Conservation (phyloP, 208 protist genomes). For the Wallacemonas sp. region DNA sequence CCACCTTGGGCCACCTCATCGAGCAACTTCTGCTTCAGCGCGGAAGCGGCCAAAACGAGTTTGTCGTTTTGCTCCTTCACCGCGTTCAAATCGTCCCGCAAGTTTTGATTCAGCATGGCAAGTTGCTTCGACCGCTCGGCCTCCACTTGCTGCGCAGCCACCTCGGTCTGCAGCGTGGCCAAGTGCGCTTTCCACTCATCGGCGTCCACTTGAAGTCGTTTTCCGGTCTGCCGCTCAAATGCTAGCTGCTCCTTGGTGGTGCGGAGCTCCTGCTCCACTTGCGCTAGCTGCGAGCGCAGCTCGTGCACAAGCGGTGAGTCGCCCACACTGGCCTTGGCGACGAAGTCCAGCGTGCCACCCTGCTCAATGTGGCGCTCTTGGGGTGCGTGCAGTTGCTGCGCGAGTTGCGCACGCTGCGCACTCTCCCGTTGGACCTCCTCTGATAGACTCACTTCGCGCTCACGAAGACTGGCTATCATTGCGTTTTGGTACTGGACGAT, state of each 20-base stretch:
- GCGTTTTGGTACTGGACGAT: constrained; percentile 71
- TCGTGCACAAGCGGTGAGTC: constrained; percentile 56
- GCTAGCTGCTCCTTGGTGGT: constrained; percentile 49
- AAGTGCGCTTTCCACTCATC: constrained; percentile 64
- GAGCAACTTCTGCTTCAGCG: constrained; percentile 76
- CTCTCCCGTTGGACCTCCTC: constrained; percentile 55
- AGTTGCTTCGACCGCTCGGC: constrained; percentile 52
- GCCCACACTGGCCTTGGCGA: constrained; percentile 23
- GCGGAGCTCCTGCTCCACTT: constrained; percentile 51
- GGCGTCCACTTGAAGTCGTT: constrained; percentile 50
- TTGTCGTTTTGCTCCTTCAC: constrained; percentile 84
- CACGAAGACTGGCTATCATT: constrained; percentile 75
- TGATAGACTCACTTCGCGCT: constrained; percentile 64
- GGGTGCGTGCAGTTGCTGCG: constrained; percentile 45
- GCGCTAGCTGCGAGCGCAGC: constrained; percentile 55
- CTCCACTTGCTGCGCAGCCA: constrained; percentile 55
- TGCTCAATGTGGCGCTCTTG: constrained; percentile 52
- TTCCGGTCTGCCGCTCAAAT: constrained; percentile 40
- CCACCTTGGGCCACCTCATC: constrained; percentile 61
- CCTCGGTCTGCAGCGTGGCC: constrained; percentile 45
- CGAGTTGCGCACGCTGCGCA: constrained; percentile 25
- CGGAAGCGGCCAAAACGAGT: constrained; percentile 65
- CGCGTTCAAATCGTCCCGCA: constrained; percentile 52
- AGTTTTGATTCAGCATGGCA: constrained; percentile 56
- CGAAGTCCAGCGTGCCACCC: constrained; percentile 43